These are phyloP conservation scores for Melaleuca quinquenervia DNA, from an alignment of 345 rosid genomes.

Conservation along the genomic window DNA sequence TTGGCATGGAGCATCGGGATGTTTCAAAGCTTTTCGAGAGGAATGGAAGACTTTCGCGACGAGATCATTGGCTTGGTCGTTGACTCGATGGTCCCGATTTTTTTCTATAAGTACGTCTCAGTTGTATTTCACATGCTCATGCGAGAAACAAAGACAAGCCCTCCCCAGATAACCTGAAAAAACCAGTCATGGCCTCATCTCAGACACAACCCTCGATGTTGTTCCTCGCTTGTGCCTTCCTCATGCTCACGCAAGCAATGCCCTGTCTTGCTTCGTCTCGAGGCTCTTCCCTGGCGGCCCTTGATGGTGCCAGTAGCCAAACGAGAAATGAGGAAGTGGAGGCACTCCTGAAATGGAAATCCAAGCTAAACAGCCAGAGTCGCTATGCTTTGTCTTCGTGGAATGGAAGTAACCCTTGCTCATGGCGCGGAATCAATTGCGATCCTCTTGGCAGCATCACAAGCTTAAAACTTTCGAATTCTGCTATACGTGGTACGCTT, in stretches of 20 bases:
- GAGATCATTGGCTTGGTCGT: no score
- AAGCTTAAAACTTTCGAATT: neutral
- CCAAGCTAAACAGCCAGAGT: neutral
- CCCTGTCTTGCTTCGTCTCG: neutral
- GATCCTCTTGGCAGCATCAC: neutral
- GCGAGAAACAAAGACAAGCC: neutral
- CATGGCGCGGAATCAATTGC: conserved; percentile 11
- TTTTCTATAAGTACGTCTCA: neutral
- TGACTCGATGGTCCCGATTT: neutral
- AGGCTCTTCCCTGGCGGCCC: neutral
- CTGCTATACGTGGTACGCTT: conserved; percentile 2
- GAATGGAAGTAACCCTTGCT: neutral
- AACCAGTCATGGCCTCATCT: neutral
- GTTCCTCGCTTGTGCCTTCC: neutral
- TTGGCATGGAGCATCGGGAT: no score
- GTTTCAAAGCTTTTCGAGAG: no score
- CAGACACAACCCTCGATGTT: neutral
- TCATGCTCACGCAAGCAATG: neutral
- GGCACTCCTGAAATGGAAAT: conserved; percentile 13
- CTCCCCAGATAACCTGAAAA: neutral
- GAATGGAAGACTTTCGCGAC: no score
- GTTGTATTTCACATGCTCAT: neutral
- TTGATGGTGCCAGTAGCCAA: neutral
- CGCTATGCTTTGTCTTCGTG: neutral
- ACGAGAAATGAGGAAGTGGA: neutral